These are phyloP conservation scores for Pseudonectria foliicola DNA, from an alignment of 2,329 filamentous ascomycete genomes.

Conservation along the genomic window DNA sequence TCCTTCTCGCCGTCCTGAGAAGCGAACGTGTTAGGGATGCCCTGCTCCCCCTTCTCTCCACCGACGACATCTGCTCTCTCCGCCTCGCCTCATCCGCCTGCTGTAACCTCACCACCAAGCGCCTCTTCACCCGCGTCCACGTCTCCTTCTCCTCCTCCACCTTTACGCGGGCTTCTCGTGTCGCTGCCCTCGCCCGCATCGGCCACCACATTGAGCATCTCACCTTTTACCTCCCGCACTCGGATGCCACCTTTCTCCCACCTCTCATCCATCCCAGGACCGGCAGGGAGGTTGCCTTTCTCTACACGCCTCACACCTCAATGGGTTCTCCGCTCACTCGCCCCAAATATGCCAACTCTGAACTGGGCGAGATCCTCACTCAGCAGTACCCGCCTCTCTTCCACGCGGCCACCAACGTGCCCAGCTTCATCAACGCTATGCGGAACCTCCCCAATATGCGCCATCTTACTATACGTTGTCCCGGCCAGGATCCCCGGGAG, in stretches of 20 bases:
- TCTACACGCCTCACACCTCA: conserved; percentile 71
- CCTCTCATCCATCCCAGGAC: conserved; percentile 74
- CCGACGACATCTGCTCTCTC: conserved; percentile 49
- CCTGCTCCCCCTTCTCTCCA: conserved; percentile 43
- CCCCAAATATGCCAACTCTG: conserved; percentile 72
- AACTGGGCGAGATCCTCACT: conserved; percentile 73
- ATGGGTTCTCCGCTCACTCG: conserved; percentile 53
- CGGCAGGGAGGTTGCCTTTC: conserved; percentile 70
- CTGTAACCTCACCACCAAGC: conserved; percentile 61
- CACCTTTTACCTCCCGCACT: conserved; percentile 71
- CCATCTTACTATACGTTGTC: conserved; percentile 70
- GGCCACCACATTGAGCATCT: conserved; percentile 73
- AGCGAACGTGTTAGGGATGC: conserved; percentile 41
- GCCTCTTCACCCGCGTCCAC: conserved; percentile 61
- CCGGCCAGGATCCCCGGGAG: conserved; percentile 61
- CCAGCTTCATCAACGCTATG: conserved; percentile 73
- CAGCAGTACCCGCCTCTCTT: conserved; percentile 85
- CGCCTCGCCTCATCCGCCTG: conserved; percentile 64
- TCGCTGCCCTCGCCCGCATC: conserved; percentile 69
- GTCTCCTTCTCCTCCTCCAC: conserved; percentile 66
- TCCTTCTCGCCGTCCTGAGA: conserved; percentile 51
- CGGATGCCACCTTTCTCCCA: conserved; percentile 70
- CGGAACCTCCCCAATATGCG: conserved; percentile 60
- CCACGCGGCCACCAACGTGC: conserved; percentile 81
- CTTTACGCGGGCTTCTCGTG: conserved; percentile 66